Evolutionary conservation across 305 asterid species (phyloP).

Genomic region (Fraxinus latifolia): DNA sequence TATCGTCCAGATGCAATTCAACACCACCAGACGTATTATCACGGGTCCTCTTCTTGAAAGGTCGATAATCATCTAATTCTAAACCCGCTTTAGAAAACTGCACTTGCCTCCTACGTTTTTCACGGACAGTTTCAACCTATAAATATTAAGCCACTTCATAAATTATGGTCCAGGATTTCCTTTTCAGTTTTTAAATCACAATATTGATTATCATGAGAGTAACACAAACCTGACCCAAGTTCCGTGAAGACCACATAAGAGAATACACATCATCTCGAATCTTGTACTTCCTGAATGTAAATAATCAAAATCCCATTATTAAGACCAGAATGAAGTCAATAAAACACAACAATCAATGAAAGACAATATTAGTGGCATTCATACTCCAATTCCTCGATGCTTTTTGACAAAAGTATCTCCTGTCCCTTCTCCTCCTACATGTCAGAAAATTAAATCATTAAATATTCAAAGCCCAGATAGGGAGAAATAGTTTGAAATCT

Average conservation of each 20-base stretch:
- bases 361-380: constrained; percentile 17
- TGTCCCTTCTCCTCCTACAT: constrained; percentile 81
- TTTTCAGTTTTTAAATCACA: not conserved
- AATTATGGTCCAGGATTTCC: not conserved
- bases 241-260: constrained; percentile 86
- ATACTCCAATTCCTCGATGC: constrained; percentile 75
- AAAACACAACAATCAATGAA: constrained; percentile 4
- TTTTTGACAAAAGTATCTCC: constrained; percentile 56
- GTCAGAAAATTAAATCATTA: constrained; percentile 15
- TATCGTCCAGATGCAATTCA: constrained; percentile 32
- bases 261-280: constrained; percentile 62
- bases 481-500: not conserved
- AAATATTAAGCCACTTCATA: constrained; percentile 5
- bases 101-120: constrained; percentile 76
- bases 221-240: constrained; percentile 76
- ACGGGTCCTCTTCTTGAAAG: constrained; percentile 42
- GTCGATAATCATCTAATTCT: constrained; percentile 39
- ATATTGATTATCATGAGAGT: not conserved
- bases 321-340: not conserved
- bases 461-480: constrained; percentile 14
- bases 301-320: constrained; percentile 18
- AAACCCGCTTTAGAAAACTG: constrained; percentile 65
- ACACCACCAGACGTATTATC: constrained; percentile 20
- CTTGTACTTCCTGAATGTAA: constrained; percentile 68
- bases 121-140: constrained; percentile 85